Base-by-base conservation (phyloP, 306 rosid genomes). In the Castanea sativa region DNA sequence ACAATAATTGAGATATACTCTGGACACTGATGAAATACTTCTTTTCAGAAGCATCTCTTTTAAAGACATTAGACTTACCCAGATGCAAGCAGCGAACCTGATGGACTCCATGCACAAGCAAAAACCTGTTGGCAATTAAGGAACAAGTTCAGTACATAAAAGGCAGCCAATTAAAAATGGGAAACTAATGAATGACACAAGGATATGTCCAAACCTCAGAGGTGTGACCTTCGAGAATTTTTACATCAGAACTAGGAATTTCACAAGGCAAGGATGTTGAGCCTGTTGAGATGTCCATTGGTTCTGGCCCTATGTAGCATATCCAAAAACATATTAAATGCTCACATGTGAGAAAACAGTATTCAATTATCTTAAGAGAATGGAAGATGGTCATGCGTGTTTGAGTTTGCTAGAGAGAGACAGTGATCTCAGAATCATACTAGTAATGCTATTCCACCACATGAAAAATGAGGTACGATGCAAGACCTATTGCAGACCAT, bases 41-140 rank as follows among this genome's bases (percentile, higher is more conserved):
- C 45, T 5, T 16, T 15, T 64, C 19, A 23, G 9, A 18, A 64
- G 41, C 45, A 64, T 64, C 69, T 58, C 29, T 76, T 21, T 33
- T 30, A 25, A 56, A 20, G 76, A 45, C 76, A 58, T 41, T 16
- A 45, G 35, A 82, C 94, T 85, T 83, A 90, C 94, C 92, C 94
- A 25, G 94, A 90, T 16, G 94, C 94, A 81, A 90, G 91, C 84
- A 88, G 88, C 0, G 89, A 88, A 43, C 91, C 90, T 6, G 89
- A 79, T 55, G 94, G 92, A 79, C 84, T 90, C 94, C 94, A 90
- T 25, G 92, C 94, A 83, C 94, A 90, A 82, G 92, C 89, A 85
- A 86, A 90, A 73, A 90, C 92, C 92, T 90, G 83, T 18, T 18
- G 69, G 69, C 21, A 80, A 13, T 12, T 55, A 69, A 70, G 41